A percentile compares a stretch with the other conserved stretches of the same genome.
Evolutionary conservation across 2,329 filamentous ascomycete species (phyloP).

Genomic region (Chaetomium strumarium): DNA sequence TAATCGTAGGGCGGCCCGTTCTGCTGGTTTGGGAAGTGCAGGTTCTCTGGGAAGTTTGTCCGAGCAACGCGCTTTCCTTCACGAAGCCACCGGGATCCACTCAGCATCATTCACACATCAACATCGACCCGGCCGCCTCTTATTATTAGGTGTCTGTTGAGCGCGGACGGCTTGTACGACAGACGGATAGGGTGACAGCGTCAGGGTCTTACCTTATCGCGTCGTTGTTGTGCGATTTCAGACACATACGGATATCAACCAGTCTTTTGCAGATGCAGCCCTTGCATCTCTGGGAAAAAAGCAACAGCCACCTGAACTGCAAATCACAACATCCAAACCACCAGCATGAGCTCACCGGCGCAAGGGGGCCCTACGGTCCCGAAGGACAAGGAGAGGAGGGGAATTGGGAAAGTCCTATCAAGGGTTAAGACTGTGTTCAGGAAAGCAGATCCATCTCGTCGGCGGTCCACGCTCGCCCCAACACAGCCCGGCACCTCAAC

Average conservation of each 20-base stretch:
- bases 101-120: too few relatives aligned
- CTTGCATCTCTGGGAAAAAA: background rate
- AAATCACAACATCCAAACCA: background rate
- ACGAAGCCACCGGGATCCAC: too few relatives aligned
- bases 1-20: background rate
- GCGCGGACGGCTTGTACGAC: background rate
- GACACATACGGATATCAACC: background rate
- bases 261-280: background rate
- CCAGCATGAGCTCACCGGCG: conserved; percentile 39
- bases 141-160: too few relatives aligned
- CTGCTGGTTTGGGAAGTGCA: background rate
- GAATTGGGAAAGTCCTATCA: conserved; percentile 42
- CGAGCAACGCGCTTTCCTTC: too few relatives aligned
- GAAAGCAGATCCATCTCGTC: conserved; percentile 33
- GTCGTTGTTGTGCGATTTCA: background rate
- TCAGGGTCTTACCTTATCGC: background rate
- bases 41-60: too few relatives aligned
- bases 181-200: background rate
- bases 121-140: too few relatives aligned
- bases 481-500: conserved; percentile 17
- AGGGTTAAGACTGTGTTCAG: conserved; percentile 47
- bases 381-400: conserved; percentile 42
- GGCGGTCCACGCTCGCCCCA: conserved; percentile 18
- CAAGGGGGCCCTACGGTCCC: conserved; percentile 33
- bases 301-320: background rate